Percentiles rank a stretch among this genome's conserved stretches.
phyloP scores from a whole-genome alignment of 2,329 filamentous ascomycete genomes.

The Cytospora leucostoma region DNA sequence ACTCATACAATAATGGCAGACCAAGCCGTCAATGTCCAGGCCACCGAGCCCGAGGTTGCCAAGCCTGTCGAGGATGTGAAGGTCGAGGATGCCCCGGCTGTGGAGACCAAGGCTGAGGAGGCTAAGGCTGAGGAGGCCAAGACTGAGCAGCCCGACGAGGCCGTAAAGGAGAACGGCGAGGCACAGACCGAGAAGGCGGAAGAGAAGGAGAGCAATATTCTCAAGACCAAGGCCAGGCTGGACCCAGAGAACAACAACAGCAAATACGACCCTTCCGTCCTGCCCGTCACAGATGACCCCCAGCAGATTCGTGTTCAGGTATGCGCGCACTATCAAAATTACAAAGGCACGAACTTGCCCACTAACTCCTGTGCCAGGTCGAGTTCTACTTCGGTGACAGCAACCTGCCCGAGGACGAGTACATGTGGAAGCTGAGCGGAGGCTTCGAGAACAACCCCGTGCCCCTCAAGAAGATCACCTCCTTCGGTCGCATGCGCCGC shows the following conservation, averaged over 20 bases:
- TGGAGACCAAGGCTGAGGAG: slow-evolving; percentile 35
- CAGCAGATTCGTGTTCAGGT: slow-evolving; percentile 82
- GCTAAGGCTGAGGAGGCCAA: slow-evolving; percentile 39
- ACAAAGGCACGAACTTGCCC: background rate
- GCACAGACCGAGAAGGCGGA: slow-evolving; percentile 13
- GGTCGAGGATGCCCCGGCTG: slow-evolving; percentile 30
- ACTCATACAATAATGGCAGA: slow-evolving; percentile 30
- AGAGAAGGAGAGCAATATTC: background rate
- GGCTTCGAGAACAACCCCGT: slow-evolving; percentile 83
- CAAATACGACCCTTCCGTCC: slow-evolving; percentile 70
- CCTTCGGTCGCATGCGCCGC: slow-evolving; percentile 93
- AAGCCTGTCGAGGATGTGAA: slow-evolving; percentile 48
- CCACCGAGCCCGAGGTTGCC: slow-evolving; percentile 30
- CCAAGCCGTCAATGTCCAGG: slow-evolving; percentile 30
- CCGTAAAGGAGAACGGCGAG: slow-evolving; percentile 15
- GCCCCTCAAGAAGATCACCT: slow-evolving; percentile 73
- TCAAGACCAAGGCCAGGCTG: background rate
- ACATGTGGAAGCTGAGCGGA: slow-evolving; percentile 75
- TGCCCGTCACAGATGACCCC: slow-evolving; percentile 74
- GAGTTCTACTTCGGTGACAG: slow-evolving; percentile 96
- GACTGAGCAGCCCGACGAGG: slow-evolving; percentile 35
- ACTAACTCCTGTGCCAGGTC: slow-evolving; percentile 58
- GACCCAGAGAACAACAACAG: slow-evolving; percentile 53
- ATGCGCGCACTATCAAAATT: slow-evolving; percentile 32
- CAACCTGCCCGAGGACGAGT: slow-evolving; percentile 87